Base-by-base conservation (phyloP, 306 rosid genomes). In the Cicer chorassanicum region DNA sequence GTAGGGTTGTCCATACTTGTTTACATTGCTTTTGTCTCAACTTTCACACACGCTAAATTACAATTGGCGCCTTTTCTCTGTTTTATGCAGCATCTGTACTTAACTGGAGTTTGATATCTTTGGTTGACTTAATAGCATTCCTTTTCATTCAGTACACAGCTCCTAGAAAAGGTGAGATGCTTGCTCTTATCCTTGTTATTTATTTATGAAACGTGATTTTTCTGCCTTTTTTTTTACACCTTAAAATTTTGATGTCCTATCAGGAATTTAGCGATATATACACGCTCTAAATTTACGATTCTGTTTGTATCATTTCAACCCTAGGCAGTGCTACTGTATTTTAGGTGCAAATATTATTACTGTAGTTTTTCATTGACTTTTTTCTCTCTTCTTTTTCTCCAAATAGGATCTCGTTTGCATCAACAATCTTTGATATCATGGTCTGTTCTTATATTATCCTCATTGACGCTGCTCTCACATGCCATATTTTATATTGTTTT, bases 381-480 rank as follows among this genome's bases (percentile, higher is more conserved):
- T 77, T 62, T 45, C 49, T 29, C 4, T 29, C 36, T 29, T 4
- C 36, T 29, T 29, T 29, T 29, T n/a, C 14, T 70, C 15, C 74
- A 53, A 74, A 77, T 76, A 93, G 98, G 93, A 12, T 83, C 76
- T 86, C 85, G 77, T 70, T 83, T 80, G 51, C 84, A 65, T 53
- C 83, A 87, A 83, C 85, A 79, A 70, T 76, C 76, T 82, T 81
- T 86, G 81, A 71, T 91, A 74, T 74, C 90, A n/a, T 86, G 98
- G 97, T 81, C 84, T 54, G 73, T 88, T 67, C 82, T 89, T 76
- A 80, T 85, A 73, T 78, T 89, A 68, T 93, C 97, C 48, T 72
- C 87, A 36, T 77, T 88, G 87, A 84, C 75, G 59, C 79, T 91
- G 77, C 74, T 91, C 78, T 88, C 89, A 19, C 93, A 90, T 82